A percentile compares a stretch with the other conserved stretches of the same genome.
Conservation (phyloP, 2,329 filamentous ascomycete genomes). For the Clarireedia hainanense region DNA sequence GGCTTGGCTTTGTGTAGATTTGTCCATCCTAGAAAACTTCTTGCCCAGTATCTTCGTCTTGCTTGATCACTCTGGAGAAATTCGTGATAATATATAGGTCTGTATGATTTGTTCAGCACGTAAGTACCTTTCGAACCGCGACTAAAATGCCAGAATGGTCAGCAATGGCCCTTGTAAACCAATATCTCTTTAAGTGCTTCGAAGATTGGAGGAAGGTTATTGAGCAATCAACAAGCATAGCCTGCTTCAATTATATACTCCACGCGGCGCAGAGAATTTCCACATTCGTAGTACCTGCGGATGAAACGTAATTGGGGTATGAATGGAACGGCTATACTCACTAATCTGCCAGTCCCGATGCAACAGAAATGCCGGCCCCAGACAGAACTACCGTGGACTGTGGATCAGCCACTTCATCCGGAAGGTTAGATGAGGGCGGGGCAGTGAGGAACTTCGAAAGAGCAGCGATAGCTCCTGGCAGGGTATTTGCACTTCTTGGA, state of each 20-base stretch:
- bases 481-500: constrained; percentile 61
- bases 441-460: constrained; percentile 68
- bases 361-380: constrained; percentile 87
- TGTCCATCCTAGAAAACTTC: constrained; percentile 90
- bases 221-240: not conserved
- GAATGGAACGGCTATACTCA: constrained; percentile 33
- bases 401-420: constrained; percentile 32
- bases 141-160: not conserved
- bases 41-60: constrained; percentile 89
- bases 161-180: constrained; percentile 1
- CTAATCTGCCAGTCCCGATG: constrained; percentile 89
- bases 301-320: not conserved
- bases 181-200: not conserved
- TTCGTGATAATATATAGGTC: constrained; percentile 89
- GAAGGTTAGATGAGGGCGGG: constrained; percentile 42
- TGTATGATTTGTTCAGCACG: constrained; percentile 79
- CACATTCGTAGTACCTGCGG: not conserved
- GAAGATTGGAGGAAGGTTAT: not conserved
- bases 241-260: not conserved
- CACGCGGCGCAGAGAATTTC: not conserved
- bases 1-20: constrained; percentile 70
- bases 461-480: constrained; percentile 67
- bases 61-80: constrained; percentile 58
- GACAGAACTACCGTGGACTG: constrained; percentile 55
- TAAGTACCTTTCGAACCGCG: constrained; percentile 80